Base-by-base conservation (phyloP, 805 yeast genomes). In the Cyberlindnera euphorbiae region DNA sequence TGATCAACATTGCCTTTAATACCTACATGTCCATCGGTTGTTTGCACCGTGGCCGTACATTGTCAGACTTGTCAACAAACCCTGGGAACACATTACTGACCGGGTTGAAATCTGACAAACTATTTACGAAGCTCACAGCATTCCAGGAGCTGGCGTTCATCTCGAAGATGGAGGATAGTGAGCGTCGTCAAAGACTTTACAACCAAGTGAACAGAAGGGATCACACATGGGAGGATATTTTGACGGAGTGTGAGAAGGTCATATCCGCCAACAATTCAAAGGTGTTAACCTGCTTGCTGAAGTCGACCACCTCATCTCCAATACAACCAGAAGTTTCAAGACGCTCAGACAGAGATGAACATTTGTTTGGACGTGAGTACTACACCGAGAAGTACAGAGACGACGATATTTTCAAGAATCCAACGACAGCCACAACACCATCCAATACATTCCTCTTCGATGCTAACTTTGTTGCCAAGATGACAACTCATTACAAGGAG, bases 1-100 rank as follows among this genome's bases (percentile, higher is more conserved):
- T 70, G 8, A 54, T 72, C 17, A 79, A 79, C 50, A 69, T 73
- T 38, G 59, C 77, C 1, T 82, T 72, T 52, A 67, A 77, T 49
- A 81, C 82, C 3, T 82, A 80, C 52, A 69, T 84, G 38, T 70
- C 81, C 11, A 70, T 81, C 45, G 90, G 93, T 2, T 82, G 90
- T 54, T 52, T 83, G 34, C 81, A 79, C 47, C 78, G 80, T 32
- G 76, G 74, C 14, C 74, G 73, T 39, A 75, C 85, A 14, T 66
- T 83, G 8, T 73, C 81, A 30, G 58, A 73, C 10, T 70, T 75
- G 19, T 69, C 82, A 12, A 61, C 79, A 0, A 77, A 75, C 33
- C 88, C 86, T 7, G 62, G 79, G 32, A 73, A 71, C 34, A 79
- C 88, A 1, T 59, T 83, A 26, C 55, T 82, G 10, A 67, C 79